Evolutionary conservation across 2,329 filamentous ascomycete genomes (phyloP).

Genomic region (Aureobasidium sp.): DNA sequence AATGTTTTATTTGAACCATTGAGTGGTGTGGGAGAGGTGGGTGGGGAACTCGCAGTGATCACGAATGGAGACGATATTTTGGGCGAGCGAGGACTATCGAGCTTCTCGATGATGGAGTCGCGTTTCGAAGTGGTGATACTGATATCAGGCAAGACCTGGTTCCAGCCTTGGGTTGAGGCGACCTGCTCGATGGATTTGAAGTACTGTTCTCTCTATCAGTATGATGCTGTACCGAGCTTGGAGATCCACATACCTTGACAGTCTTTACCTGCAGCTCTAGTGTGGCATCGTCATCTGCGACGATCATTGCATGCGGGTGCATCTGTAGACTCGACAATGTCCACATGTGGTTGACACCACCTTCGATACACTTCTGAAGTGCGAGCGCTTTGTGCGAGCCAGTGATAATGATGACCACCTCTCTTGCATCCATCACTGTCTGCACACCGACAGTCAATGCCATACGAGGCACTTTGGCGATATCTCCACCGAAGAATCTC

Average conservation of each 20-base stretch:
- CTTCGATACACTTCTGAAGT: conserved; percentile 72
- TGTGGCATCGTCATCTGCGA: conserved; percentile 67
- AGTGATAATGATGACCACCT: conserved; percentile 76
- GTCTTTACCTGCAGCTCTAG: conserved; percentile 43
- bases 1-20: not conserved
- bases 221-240: not conserved
- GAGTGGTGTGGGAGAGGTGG: not conserved
- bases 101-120: conserved; percentile 28
- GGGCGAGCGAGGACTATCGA: conserved; percentile 26
- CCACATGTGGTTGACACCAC: conserved; percentile 85
- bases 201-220: conserved; percentile 27
- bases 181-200: conserved; percentile 46
- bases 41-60: not conserved
- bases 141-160: conserved; percentile 35
- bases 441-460: conserved; percentile 79
- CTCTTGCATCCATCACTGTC: conserved; percentile 70
- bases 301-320: conserved; percentile 73
- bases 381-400: conserved; percentile 76
- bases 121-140: conserved; percentile 27
- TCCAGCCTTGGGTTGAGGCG: conserved; percentile 38
- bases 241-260: conserved; percentile 25
- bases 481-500: conserved; percentile 71
- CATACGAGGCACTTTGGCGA: conserved; percentile 69
- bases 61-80: conserved; percentile 4
- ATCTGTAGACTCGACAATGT: conserved; percentile 74